A percentile compares a stretch with the other conserved stretches of the same genome.
Conservation (phyloP, 2,329 filamentous ascomycete genomes). For the Calonectria ilicicola region DNA sequence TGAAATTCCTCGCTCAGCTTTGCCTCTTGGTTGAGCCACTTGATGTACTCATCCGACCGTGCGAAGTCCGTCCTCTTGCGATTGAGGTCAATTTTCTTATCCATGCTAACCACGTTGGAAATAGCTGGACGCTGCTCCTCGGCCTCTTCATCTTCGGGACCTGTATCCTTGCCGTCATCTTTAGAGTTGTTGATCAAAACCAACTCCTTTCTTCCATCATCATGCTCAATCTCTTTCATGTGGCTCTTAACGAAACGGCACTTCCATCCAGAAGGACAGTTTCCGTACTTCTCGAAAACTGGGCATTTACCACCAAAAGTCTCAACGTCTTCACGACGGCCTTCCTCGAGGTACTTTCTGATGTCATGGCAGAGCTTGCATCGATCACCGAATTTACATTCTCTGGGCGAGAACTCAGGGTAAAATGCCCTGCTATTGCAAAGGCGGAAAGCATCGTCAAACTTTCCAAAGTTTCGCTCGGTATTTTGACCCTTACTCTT, state of each 20-base stretch:
- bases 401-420: conserved; percentile 83
- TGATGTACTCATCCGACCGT: conserved; percentile 79
- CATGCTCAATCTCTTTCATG: conserved; percentile 80
- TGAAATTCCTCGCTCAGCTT: conserved; percentile 53
- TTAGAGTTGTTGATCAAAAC: conserved; percentile 66
- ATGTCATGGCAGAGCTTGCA: conserved; percentile 89
- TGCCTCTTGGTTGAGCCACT: conserved; percentile 79
- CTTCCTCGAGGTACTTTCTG: conserved; percentile 84
- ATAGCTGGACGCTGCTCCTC: conserved; percentile 72
- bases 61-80: conserved; percentile 78
- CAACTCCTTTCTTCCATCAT: conserved; percentile 87
- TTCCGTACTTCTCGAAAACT: conserved; percentile 80
- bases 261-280: conserved; percentile 90
- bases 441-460: conserved; percentile 80
- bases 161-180: conserved; percentile 41
- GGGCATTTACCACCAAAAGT: conserved; percentile 85
- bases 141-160: conserved; percentile 53
- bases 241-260: conserved; percentile 92
- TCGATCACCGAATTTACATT: conserved; percentile 82
- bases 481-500: conserved; percentile 80
- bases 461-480: conserved; percentile 82
- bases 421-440: conserved; percentile 79
- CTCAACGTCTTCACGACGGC: conserved; percentile 82
- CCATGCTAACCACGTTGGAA: conserved; percentile 78
- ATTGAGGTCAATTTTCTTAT: conserved; percentile 79